phyloP scores from a whole-genome alignment of 2,329 filamentous ascomycete genomes.

The Ceratocystis eucalypticola region DNA sequence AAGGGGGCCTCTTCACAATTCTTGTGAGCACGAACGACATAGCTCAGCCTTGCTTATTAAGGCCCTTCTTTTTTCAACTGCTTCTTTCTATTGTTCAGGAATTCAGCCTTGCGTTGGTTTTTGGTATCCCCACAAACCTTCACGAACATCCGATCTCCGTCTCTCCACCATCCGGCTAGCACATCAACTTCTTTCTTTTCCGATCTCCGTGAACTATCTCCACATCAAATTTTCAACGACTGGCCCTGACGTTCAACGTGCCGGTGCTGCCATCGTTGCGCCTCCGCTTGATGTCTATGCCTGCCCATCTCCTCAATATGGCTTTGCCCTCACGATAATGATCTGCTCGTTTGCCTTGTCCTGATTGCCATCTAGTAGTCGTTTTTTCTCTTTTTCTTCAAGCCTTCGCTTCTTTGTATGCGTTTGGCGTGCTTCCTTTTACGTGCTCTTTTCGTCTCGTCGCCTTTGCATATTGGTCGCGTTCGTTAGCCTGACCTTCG shows the following conservation, averaged over 20 bases:
- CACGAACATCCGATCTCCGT: not conserved
- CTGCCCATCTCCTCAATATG: slow-evolving; percentile 12
- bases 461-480: not conserved
- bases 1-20: not conserved
- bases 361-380: slow-evolving; percentile 19
- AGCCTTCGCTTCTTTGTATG: not conserved
- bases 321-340: slow-evolving; percentile 18
- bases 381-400: slow-evolving; percentile 20
- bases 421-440: not conserved
- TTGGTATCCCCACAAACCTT: not conserved
- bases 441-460: not conserved
- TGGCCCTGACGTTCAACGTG: not conserved
- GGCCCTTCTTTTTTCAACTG: not conserved
- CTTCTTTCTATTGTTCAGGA: not conserved
- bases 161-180: not conserved
- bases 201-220: not conserved
- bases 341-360: slow-evolving; percentile 9
- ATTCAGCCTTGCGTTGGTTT: not conserved
- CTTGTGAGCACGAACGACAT: not conserved
- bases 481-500: not conserved
- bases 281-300: slow-evolving; percentile 8
- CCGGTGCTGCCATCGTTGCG: not conserved
- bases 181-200: not conserved
- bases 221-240: not conserved
- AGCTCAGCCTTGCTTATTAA: slow-evolving; percentile 1